Evolutionary conservation across 305 asterid species (phyloP).

Genomic region (Euphrasia arctica): DNA sequence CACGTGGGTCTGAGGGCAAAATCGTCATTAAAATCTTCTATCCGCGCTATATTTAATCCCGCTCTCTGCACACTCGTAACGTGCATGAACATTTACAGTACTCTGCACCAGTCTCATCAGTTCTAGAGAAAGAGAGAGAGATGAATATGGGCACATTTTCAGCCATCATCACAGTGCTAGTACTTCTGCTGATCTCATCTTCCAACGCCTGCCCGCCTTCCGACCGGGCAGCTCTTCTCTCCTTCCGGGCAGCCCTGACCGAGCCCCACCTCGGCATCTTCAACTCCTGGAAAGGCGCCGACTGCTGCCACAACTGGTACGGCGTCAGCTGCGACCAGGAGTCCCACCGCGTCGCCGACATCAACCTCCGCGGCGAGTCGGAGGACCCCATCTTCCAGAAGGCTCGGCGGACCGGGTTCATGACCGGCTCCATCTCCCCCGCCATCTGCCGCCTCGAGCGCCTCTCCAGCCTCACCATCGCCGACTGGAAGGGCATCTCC

Average conservation of each 20-base stretch:
- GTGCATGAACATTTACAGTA: slow-evolving; percentile 33
- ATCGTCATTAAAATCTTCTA: slow-evolving; percentile 26
- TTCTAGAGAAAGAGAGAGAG: slow-evolving; percentile 21
- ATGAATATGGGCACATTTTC: neutral
- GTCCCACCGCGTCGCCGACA: slow-evolving; percentile 68
- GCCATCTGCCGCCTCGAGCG: slow-evolving; percentile 54
- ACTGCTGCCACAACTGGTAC: slow-evolving; percentile 80
- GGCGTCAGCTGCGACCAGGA: slow-evolving; percentile 86
- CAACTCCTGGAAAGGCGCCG: slow-evolving; percentile 65
- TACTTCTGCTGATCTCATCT: slow-evolving; percentile 24
- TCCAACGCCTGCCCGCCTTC: slow-evolving; percentile 57
- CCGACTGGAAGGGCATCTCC: slow-evolving; percentile 86
- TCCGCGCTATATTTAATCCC: slow-evolving; percentile 21
- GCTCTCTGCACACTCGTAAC: slow-evolving; percentile 12
- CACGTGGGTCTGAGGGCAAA: slow-evolving; percentile 46
- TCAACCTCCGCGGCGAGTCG: slow-evolving; percentile 84
- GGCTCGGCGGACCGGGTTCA: slow-evolving; percentile 68
- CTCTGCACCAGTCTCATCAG: neutral
- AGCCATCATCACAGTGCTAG: slow-evolving; percentile 17
- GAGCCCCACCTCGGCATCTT: slow-evolving; percentile 64
- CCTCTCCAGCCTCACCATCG: slow-evolving; percentile 71
- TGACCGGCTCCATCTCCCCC: slow-evolving; percentile 76
- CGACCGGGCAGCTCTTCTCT: slow-evolving; percentile 67
- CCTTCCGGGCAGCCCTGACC: slow-evolving; percentile 53
- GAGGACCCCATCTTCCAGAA: slow-evolving; percentile 72